These are phyloP conservation scores for Polyporus arcularius DNA, from an alignment of 768 basidiomycete species.

Conservation along the genomic window DNA sequence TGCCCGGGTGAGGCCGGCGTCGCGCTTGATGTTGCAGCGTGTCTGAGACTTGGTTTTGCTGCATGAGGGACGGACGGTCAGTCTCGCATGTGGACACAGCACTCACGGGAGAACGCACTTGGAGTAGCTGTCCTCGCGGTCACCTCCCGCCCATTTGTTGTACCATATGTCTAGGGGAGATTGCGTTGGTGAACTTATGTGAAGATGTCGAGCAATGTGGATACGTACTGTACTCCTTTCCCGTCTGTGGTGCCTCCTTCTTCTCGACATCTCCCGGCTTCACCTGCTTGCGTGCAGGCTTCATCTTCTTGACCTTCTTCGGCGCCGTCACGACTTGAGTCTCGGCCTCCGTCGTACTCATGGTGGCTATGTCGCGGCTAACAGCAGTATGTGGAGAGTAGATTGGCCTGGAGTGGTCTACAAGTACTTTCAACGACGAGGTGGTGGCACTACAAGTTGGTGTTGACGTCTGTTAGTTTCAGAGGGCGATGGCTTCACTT, in stretches of 20 bases:
- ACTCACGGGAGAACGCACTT: conserved; percentile 56
- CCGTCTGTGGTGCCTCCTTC: conserved; percentile 85
- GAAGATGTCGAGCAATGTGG: background rate
- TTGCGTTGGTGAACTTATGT: conserved; percentile 10
- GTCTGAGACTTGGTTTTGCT: conserved; percentile 96
- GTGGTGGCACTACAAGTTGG: background rate
- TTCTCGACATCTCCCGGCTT: conserved; percentile 89
- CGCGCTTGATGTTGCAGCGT: conserved; percentile 83
- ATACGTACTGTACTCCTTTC: conserved; percentile 92
- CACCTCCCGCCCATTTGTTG: conserved; percentile 99
- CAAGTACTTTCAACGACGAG: background rate
- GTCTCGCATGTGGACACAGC: background rate
- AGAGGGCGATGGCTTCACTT: conserved; percentile 9
- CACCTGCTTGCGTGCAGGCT: conserved; percentile 94
- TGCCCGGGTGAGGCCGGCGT: conserved; percentile 92
- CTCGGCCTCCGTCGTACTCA: conserved; percentile 24
- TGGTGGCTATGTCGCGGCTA: conserved; percentile 1
- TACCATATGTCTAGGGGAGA: conserved; percentile 85
- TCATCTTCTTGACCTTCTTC: conserved; percentile 62
- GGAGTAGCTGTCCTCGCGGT: conserved; percentile 94
- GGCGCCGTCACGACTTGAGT: conserved; percentile 20
- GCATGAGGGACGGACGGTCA: conserved; percentile 5
- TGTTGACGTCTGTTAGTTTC: conserved; percentile 21
- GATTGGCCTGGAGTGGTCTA: background rate
- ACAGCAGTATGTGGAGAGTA: background rate